Conservation (phyloP, 2,329 filamentous ascomycete genomes). For the Neofusicoccum sp. region DNA sequence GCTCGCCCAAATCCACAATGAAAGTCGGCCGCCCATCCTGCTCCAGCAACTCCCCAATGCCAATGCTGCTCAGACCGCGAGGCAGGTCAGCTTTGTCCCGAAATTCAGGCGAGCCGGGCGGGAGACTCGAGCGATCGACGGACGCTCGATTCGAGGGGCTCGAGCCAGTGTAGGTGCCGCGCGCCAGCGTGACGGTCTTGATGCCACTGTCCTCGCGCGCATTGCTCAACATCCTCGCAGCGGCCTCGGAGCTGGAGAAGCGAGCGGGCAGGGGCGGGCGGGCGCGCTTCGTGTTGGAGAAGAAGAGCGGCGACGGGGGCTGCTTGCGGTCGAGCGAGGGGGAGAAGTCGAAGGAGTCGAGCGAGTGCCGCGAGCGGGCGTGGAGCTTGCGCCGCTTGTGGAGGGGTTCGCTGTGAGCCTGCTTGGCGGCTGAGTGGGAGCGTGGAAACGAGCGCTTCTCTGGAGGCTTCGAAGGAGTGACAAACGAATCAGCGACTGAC, state of each 20-base stretch:
- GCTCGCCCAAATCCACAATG: slow-evolving; percentile 68
- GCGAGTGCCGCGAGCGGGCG: slow-evolving; percentile 34
- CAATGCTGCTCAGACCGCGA: slow-evolving; percentile 64
- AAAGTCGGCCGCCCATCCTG: slow-evolving; percentile 77
- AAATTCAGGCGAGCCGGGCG: slow-evolving; percentile 49
- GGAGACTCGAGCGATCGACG: slow-evolving; percentile 57
- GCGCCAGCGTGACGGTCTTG: slow-evolving; percentile 55
- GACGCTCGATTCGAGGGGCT: slow-evolving; percentile 52
- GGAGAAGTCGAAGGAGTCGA: slow-evolving; percentile 40
- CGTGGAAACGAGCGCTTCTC: slow-evolving; percentile 16
- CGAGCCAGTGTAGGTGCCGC: slow-evolving; percentile 46
- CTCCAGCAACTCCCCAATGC: slow-evolving; percentile 73
- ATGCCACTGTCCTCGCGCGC: slow-evolving; percentile 53
- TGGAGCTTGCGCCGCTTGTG: slow-evolving; percentile 39
- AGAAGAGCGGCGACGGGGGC: slow-evolving; percentile 56
- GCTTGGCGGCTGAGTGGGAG: background rate
- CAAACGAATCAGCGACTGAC: slow-evolving; percentile 25
- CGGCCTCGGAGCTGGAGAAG: slow-evolving; percentile 61
- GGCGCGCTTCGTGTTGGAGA: slow-evolving; percentile 48
- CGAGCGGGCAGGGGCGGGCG: slow-evolving; percentile 52
- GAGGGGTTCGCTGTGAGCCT: slow-evolving; percentile 31
- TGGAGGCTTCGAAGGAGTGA: slow-evolving; percentile 19
- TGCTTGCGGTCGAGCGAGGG: slow-evolving; percentile 30
- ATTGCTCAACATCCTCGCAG: slow-evolving; percentile 60
- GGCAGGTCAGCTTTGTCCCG: slow-evolving; percentile 52